Conservation (phyloP, 805 yeast genomes). For the Yarrowia deformans region DNA sequence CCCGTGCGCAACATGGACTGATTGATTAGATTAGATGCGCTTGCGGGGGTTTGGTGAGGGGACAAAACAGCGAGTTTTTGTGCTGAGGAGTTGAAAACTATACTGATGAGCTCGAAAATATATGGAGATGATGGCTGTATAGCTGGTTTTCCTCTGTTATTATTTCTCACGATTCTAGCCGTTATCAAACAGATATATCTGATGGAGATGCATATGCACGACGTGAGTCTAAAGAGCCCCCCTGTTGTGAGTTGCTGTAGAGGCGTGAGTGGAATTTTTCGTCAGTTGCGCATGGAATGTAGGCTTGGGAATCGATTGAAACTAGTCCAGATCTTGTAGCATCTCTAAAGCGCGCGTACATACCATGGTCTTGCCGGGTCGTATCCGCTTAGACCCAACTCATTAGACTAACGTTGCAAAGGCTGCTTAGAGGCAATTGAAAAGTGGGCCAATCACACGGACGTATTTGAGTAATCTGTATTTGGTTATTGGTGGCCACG, state of each 20-base stretch:
- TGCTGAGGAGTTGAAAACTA: background rate
- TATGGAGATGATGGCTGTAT: too few relatives aligned
- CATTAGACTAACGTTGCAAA: too few relatives aligned
- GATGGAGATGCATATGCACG: background rate
- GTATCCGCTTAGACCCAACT: too few relatives aligned
- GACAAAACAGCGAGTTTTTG: too few relatives aligned
- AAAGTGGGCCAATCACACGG: background rate
- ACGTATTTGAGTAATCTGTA: background rate
- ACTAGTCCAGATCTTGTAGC: too few relatives aligned
- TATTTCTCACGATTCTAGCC: background rate
- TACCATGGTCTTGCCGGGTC: too few relatives aligned
- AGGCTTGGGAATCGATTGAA: too few relatives aligned
- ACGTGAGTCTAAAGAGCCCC: too few relatives aligned
- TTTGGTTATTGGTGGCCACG: background rate
- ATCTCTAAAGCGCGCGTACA: too few relatives aligned
- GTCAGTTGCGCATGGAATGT: background rate
- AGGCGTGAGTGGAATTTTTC: background rate
- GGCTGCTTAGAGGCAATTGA: background rate
- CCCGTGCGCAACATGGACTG: background rate
- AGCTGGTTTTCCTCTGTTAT: too few relatives aligned
- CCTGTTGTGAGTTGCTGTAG: background rate
- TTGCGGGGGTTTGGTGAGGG: background rate
- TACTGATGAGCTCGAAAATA: background rate
- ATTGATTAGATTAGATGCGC: slow-evolving; percentile 10
- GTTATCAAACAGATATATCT: background rate